Percentiles rank a stretch among this genome's conserved stretches.
Conservation (phyloP, 139 green algal genomes). For the Tetradesmus lagerheimii region DNA sequence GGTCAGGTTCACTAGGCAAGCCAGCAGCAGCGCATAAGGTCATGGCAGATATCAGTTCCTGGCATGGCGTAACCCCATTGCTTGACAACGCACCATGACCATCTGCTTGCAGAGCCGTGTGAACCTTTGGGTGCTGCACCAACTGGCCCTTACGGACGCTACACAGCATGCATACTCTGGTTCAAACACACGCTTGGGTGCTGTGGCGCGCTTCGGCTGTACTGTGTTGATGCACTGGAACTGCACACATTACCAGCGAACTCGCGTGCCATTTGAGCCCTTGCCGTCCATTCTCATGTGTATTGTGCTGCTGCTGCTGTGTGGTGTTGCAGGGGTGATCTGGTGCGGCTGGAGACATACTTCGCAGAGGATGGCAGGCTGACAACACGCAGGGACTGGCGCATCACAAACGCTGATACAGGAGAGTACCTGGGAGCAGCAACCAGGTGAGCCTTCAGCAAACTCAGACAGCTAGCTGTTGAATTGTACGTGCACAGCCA, state of each 20-base stretch:
- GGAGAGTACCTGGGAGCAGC: conserved; percentile 77
- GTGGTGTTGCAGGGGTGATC: conserved; percentile 57
- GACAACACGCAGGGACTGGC: conserved; percentile 85
- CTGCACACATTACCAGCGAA: background rate
- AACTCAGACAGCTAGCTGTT: background rate
- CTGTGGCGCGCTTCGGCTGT: background rate
- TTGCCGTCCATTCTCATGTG: background rate
- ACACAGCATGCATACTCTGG: background rate
- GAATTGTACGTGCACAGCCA: background rate
- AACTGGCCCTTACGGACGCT: too few relatives aligned
- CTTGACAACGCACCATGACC: too few relatives aligned
- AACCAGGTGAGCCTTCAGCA: conserved; percentile 72
- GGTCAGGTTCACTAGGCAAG: background rate
- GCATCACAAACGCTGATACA: conserved; percentile 70
- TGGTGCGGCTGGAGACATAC: conserved; percentile 85
- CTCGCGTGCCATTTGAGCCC: too few relatives aligned
- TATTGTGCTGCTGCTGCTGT: background rate
- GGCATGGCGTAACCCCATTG: too few relatives aligned
- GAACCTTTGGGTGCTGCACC: too few relatives aligned
- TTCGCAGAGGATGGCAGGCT: conserved; percentile 89
- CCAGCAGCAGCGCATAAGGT: background rate
- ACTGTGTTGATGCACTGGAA: background rate
- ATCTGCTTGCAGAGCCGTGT: too few relatives aligned
- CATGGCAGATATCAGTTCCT: too few relatives aligned
- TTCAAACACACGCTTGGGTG: background rate